Conservation (phyloP, 345 rosid species). For the Dipteronia dyeriana region DNA sequence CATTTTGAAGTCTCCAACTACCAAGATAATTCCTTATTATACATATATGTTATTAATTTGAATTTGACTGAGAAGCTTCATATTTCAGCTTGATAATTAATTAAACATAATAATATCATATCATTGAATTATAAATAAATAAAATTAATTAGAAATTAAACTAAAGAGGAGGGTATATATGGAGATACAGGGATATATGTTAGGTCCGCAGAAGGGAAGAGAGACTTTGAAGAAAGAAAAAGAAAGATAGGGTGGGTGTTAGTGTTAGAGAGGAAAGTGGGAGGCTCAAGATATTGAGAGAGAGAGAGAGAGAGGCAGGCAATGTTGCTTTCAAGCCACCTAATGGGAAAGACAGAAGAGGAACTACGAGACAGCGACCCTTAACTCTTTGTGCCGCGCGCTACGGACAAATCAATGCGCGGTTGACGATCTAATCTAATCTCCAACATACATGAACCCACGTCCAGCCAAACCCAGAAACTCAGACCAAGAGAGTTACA, state of each 20-base stretch:
- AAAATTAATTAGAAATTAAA: not conserved
- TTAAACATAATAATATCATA: not conserved
- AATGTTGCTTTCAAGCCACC: constrained; percentile 53
- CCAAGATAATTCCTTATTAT: too few relatives aligned
- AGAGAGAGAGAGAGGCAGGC: not conserved
- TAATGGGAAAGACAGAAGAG: constrained; percentile 44
- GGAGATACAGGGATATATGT: not conserved
- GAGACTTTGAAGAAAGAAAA: constrained; percentile 17
- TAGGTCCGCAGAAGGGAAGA: constrained; percentile 35
- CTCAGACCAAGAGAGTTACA: not conserved
- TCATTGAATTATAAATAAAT: not conserved
- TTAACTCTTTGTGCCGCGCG: constrained; percentile 21
- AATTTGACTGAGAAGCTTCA: not conserved
- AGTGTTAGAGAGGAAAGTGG: constrained; percentile 23
- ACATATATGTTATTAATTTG: not conserved
- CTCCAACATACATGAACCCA: not conserved
- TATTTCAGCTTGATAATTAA: not conserved
- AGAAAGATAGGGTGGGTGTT: not conserved
- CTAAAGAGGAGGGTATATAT: not conserved
- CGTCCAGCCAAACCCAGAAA: not conserved
- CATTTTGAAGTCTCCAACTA: too few relatives aligned
- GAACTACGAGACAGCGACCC: constrained; percentile 51
- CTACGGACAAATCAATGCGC: constrained; percentile 27
- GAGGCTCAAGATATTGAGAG: constrained; percentile 35
- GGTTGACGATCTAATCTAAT: not conserved